Evolutionary conservation across 2,329 filamentous ascomycete genomes (phyloP), one percentile per base, ranked within the genome.

Genomic region (Xylariaceae sp.): DNA sequence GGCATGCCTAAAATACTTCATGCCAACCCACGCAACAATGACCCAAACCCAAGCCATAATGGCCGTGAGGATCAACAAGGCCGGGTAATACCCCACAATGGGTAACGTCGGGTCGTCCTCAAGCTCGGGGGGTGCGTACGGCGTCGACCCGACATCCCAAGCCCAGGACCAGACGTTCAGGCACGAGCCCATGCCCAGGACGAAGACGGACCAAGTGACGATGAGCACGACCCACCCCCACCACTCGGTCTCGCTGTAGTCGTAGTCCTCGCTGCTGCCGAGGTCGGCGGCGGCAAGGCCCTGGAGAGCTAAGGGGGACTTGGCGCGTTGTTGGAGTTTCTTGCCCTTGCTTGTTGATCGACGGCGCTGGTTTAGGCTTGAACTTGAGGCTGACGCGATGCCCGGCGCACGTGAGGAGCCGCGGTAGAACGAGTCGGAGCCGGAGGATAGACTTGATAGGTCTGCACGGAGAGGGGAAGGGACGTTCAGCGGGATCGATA

Each of bases 41-140:
- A 97, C 93, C 93, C 93, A 98, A 5, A 97, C 89, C 93, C 93
- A 98, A 16, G 91, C 90, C 88, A 98, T 96, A 22, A 98, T 88
- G 38, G 84, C 85, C 3, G 92, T 96, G 55, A 97, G 72, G 47
- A 97, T 93, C 54, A 97, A 87, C 60, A 98, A 71, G 10, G 91
- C 89, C 20, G 93, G 93, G 68, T 98, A 98, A 67, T 98, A 98
- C 8, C 94, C 93, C 10, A 94, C 88, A 60, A 98, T 95, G 3
- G 93, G 93, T 58, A 98, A 68, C 2, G 92, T 97, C 6, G 87
- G 85, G 67, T 98, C 93, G 66, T 97, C 90, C 66, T 96, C 91
- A 35, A 97, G 75, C 69, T 97, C 92, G 3, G 92, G 92, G 40
- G 92, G 92, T 43, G 92, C 92, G 67, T 95, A 95, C 0, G 92